These are phyloP conservation scores for Podaxis mareebaensis DNA, from an alignment of 768 basidiomycete genomes.

Conservation along the genomic window DNA sequence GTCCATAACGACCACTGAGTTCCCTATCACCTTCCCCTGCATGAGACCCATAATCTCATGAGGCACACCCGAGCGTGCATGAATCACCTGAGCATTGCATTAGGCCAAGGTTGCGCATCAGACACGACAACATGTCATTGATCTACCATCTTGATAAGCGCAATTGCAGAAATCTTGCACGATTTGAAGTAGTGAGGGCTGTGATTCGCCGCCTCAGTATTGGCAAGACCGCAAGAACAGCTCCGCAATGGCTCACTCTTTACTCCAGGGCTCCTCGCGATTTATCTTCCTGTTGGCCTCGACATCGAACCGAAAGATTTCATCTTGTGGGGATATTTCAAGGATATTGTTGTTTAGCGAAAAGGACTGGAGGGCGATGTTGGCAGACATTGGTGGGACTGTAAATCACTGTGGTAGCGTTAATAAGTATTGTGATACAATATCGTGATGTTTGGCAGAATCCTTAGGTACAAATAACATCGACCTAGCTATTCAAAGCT, in stretches of 20 bases:
- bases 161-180: conserved; percentile 94
- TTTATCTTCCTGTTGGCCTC: conserved; percentile 69
- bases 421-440: background rate
- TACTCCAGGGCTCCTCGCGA: conserved; percentile 77
- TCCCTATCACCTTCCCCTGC: conserved; percentile 91
- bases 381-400: conserved; percentile 36
- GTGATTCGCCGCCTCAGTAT: conserved; percentile 1
- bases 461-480: conserved; percentile 1
- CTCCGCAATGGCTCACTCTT: conserved; percentile 60
- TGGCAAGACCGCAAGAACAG: background rate
- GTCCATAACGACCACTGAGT: conserved; percentile 86
- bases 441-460: conserved; percentile 10
- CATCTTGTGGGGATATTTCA: conserved; percentile 73
- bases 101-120: background rate
- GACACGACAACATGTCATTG: background rate
- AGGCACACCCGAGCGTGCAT: conserved; percentile 94
- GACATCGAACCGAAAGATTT: conserved; percentile 75
- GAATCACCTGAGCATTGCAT: conserved; percentile 73
- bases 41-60: conserved; percentile 99
- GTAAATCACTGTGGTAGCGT: background rate
- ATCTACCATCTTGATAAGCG: conserved; percentile 90
- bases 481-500: background rate
- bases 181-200: conserved; percentile 83
- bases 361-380: conserved; percentile 73
- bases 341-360: conserved; percentile 68